Evolutionary conservation across 768 basidiomycete species (phyloP).

Genomic region (Lactarius akahatsu): DNA sequence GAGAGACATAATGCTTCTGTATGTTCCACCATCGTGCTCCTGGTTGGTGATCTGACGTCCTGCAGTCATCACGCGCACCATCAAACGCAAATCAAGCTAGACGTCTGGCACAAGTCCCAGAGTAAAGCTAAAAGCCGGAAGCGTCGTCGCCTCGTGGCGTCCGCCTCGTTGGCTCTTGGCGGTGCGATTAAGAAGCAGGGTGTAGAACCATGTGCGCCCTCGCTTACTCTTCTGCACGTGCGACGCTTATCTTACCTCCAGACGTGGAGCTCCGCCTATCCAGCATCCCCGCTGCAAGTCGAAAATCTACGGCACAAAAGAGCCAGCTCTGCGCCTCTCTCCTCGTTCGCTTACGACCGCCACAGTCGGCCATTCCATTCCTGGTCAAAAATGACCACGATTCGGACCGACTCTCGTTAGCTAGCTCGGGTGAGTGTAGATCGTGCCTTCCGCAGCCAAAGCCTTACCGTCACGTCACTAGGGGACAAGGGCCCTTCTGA

Average conservation of each 20-base stretch:
- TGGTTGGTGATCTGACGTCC: not conserved
- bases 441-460: not conserved
- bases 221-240: not conserved
- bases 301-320: slow-evolving; percentile 24
- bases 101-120: slow-evolving; percentile 55
- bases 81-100: slow-evolving; percentile 49
- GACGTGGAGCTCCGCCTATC: slow-evolving; percentile 25
- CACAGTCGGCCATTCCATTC: slow-evolving; percentile 2
- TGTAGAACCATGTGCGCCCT: slow-evolving; percentile 44
- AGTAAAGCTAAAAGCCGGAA: slow-evolving; percentile 60
- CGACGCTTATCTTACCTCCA: not conserved
- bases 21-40: slow-evolving; percentile 31
- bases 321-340: slow-evolving; percentile 22
- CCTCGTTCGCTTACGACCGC: slow-evolving; percentile 25
- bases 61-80: slow-evolving; percentile 43
- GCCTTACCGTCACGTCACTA: slow-evolving; percentile 1
- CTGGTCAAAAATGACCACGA: slow-evolving; percentile 1
- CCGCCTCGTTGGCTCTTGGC: slow-evolving; percentile 47
- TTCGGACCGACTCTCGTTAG: not conserved
- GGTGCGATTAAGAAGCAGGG: slow-evolving; percentile 54
- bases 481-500: slow-evolving; percentile 23
- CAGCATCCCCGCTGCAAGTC: slow-evolving; percentile 16
- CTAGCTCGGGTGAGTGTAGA: slow-evolving; percentile 17
- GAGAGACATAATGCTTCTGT: slow-evolving; percentile 55
- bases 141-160: slow-evolving; percentile 55